Conservation (phyloP, 2,329 filamentous ascomycete species). For the Hypoxylon sp. region DNA sequence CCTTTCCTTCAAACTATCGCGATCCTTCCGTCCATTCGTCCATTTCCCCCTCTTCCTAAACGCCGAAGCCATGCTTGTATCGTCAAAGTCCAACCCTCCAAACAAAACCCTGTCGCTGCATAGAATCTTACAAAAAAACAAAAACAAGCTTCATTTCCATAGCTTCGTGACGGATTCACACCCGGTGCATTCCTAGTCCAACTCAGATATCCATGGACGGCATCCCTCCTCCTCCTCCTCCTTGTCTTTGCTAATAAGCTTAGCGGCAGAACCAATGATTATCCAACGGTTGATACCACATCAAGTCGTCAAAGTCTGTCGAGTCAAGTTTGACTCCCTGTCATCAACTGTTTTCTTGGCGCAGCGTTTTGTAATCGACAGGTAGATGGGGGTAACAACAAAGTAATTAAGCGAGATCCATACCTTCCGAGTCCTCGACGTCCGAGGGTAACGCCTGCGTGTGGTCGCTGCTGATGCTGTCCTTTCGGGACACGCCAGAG, state of each 20-base stretch:
- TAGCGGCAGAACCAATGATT: constrained; percentile 17
- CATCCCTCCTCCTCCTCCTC: neutral
- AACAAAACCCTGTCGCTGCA: neutral
- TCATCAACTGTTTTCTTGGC: constrained; percentile 4
- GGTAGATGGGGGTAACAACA: constrained; percentile 11
- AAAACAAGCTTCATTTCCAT: constrained; percentile 27
- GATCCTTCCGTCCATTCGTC: constrained; percentile 9
- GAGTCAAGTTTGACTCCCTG: neutral
- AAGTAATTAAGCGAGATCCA: constrained; percentile 65
- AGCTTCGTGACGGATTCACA: constrained; percentile 33
- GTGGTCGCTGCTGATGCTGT: constrained; percentile 72
- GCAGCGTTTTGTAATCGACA: neutral
- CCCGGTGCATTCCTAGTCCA: constrained; percentile 25
- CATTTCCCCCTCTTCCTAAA: neutral
- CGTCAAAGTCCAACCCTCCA: constrained; percentile 11
- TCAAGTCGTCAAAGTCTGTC: constrained; percentile 7
- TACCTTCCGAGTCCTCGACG: constrained; percentile 73
- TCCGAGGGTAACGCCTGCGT: constrained; percentile 72
- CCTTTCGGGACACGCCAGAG: constrained; percentile 64
- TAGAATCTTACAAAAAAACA: constrained; percentile 1
- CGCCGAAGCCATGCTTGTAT: constrained; percentile 39
- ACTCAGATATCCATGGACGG: constrained; percentile 32
- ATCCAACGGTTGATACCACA: constrained; percentile 17
- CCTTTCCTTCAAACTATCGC: neutral
- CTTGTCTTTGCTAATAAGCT: neutral